Percentiles rank a stretch among this genome's conserved stretches.
Evolutionary conservation across 331 rosid species (phyloP).

Genomic region (Quercus lobata): DNA sequence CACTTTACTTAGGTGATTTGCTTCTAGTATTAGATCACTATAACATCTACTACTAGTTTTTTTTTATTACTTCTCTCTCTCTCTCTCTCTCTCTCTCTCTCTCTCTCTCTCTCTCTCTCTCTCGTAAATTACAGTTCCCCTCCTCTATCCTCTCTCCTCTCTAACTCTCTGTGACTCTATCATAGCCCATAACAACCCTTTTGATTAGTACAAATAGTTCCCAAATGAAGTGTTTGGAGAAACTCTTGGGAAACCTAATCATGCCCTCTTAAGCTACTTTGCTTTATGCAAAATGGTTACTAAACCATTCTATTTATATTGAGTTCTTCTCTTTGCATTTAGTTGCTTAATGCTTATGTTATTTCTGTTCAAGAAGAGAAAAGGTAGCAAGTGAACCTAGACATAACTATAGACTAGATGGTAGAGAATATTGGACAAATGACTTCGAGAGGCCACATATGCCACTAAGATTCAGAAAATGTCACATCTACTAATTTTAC

Average conservation of each 20-base stretch:
- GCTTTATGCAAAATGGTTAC: too few relatives aligned
- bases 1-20: too few relatives aligned
- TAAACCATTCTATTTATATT: background rate
- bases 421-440: background rate
- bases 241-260: background rate
- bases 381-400: background rate
- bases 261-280: background rate
- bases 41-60: too few relatives aligned
- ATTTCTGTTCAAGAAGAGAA: background rate
- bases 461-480: too few relatives aligned
- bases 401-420: background rate
- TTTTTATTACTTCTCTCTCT: too few relatives aligned
- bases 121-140: too few relatives aligned
- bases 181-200: too few relatives aligned
- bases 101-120: too few relatives aligned
- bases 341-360: background rate
- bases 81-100: too few relatives aligned
- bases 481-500: too few relatives aligned
- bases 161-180: background rate
- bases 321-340: background rate
- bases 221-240: background rate
- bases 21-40: too few relatives aligned
- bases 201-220: background rate
- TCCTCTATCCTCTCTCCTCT: too few relatives aligned
- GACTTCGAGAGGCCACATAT: background rate